Evolutionary conservation across 192 early-diverging fungal genomes (phyloP).

Genomic region (Coemansia sp.): DNA sequence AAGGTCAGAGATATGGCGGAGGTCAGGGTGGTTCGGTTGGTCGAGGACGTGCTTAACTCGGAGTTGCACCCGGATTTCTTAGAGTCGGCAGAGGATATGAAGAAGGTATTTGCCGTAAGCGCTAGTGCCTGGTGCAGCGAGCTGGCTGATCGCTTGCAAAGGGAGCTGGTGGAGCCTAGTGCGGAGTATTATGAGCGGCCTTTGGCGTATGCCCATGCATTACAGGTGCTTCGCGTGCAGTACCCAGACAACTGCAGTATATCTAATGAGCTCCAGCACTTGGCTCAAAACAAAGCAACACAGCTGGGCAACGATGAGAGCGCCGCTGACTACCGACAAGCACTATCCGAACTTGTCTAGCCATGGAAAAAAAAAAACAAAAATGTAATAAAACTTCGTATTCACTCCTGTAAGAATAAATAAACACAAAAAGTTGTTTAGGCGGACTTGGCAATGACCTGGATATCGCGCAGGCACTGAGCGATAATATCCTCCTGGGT

Average conservation of each 20-base stretch:
- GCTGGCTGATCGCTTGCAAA: conserved; percentile 23
- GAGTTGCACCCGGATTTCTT: conserved; percentile 36
- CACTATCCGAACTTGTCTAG: conserved; percentile 24
- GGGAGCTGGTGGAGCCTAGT: conserved; percentile 8
- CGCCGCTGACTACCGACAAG: conserved; percentile 36
- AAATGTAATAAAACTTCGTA: conserved; percentile 9
- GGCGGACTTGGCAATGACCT: conserved; percentile 47
- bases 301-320: conserved; percentile 11
- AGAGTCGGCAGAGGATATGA: conserved; percentile 1
- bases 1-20: conserved; percentile 19
- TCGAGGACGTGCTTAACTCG: conserved; percentile 48
- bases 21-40: conserved; percentile 30
- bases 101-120: not conserved
- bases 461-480: conserved; percentile 59
- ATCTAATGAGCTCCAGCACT: conserved; percentile 17
- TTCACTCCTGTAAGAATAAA: not conserved
- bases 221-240: conserved; percentile 24
- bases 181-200: conserved; percentile 15
- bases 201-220: conserved; percentile 23
- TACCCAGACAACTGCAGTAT: conserved; percentile 23
- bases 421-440: conserved; percentile 16
- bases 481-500: conserved; percentile 56
- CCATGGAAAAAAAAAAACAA: not conserved
- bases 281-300: conserved; percentile 26
- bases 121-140: conserved; percentile 37